phyloP scores from a whole-genome alignment of 2,329 filamentous ascomycete genomes.

The Monosporascus sp. region DNA sequence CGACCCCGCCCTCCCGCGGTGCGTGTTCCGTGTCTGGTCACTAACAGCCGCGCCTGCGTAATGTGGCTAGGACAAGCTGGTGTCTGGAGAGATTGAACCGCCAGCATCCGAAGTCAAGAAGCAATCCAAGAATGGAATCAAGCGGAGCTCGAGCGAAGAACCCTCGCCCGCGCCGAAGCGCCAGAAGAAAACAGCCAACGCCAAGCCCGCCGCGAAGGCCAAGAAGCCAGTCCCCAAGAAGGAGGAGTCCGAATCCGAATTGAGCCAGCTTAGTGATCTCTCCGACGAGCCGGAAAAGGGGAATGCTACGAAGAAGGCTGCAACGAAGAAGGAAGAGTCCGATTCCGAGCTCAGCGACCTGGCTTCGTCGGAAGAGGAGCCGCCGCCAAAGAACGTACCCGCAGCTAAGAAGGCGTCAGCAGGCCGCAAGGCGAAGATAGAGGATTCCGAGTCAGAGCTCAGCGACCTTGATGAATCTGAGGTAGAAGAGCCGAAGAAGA shows the following conservation, averaged over 20 bases:
- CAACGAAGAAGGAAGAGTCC: conserved; percentile 13
- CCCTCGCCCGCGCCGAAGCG: conserved; percentile 33
- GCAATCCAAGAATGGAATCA: conserved; percentile 26
- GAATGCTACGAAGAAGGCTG: conserved; percentile 8
- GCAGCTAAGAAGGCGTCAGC: conserved; percentile 6
- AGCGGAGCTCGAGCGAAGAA: conserved; percentile 28
- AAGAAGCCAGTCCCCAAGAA: conserved; percentile 24
- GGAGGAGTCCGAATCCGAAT: conserved; percentile 22
- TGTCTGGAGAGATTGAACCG: not conserved
- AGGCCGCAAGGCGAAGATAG: conserved; percentile 13
- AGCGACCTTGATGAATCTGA: conserved; percentile 20
- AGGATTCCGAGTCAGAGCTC: conserved; percentile 15
- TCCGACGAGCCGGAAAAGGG: conserved; percentile 18
- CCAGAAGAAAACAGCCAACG: conserved; percentile 26
- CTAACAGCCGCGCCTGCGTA: conserved; percentile 14
- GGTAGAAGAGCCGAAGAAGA: conserved; percentile 22
- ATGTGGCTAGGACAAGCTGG: conserved; percentile 8
- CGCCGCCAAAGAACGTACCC: conserved; percentile 9
- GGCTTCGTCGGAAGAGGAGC: conserved; percentile 18
- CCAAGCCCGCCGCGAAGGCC: conserved; percentile 21
- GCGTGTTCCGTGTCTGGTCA: not conserved
- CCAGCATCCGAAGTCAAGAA: conserved; percentile 7
- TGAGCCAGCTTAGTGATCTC: conserved; percentile 23
- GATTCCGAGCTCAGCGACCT: conserved; percentile 22
- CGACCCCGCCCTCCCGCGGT: not conserved